Percentiles rank a stretch among this genome's conserved stretches.
Conservation (phyloP, 139 green algal species). For the Haematococcus lacustris region DNA sequence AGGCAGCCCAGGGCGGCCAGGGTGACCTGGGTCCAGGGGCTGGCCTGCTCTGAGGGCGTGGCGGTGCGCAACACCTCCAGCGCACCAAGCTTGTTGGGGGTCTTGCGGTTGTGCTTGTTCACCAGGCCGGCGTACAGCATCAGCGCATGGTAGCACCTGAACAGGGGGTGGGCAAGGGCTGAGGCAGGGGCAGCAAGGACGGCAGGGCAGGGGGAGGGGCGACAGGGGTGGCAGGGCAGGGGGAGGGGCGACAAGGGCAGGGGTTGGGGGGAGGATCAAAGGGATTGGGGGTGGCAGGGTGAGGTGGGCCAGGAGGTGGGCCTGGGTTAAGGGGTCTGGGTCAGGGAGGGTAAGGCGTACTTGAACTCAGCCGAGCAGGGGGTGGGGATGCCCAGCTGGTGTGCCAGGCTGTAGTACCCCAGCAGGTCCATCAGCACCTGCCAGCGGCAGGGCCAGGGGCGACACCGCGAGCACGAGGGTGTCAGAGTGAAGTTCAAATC, state of each 20-base stretch:
- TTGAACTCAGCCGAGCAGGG: conserved; percentile 21
- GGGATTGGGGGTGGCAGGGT: no score
- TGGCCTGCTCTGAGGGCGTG: neutral
- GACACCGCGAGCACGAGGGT: no score
- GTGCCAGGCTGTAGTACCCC: neutral
- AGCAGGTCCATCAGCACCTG: conserved; percentile 18
- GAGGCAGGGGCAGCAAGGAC: neutral
- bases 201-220: no score
- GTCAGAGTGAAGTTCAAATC: no score
- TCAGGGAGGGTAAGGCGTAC: no score
- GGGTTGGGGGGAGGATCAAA: no score
- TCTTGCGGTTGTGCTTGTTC: conserved; percentile 20
- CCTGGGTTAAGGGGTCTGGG: no score
- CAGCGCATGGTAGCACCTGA: conserved; percentile 17
- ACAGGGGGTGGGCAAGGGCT: neutral
- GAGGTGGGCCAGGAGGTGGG: no score
- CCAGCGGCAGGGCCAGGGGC: no score
- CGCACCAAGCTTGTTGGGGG: conserved; percentile 14
- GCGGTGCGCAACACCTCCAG: neutral
- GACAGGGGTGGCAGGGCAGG: no score
- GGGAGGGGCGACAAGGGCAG: no score
- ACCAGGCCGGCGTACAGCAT: conserved; percentile 14
- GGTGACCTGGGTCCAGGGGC: neutral
- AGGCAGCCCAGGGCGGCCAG: neutral
- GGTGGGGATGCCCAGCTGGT: conserved; percentile 7